Evolutionary conservation across 257 asterid species (phyloP).

Genomic region (Eustoma russellianum): DNA sequence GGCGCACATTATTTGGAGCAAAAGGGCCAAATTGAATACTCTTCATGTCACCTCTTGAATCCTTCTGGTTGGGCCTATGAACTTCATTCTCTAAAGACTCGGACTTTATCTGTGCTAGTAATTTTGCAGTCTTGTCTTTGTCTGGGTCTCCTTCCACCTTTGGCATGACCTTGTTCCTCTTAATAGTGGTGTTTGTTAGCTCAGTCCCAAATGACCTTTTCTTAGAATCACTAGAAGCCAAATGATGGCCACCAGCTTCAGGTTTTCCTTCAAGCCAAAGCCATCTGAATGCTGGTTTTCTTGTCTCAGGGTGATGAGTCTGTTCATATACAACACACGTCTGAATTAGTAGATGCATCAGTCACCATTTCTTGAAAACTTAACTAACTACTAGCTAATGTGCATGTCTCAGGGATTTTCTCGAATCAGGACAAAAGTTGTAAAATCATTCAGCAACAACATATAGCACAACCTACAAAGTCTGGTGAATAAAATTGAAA

Average conservation of each 20-base stretch:
- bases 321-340: constrained; percentile 14
- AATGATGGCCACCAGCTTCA: constrained; percentile 23
- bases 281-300: constrained; percentile 97
- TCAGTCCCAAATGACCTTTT: constrained; percentile 85
- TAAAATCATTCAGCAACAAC: background rate
- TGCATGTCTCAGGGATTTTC: no score
- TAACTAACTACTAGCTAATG: no score
- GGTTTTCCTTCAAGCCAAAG: constrained; percentile 48
- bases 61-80: constrained; percentile 19
- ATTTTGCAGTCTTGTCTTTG: constrained; percentile 24
- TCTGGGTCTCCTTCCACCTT: constrained; percentile 16
- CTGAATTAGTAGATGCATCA: background rate
- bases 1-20: constrained; percentile 62
- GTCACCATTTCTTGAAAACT: background rate
- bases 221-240: constrained; percentile 30
- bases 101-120: constrained; percentile 31
- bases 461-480: no score
- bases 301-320: constrained; percentile 88
- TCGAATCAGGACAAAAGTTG: background rate
- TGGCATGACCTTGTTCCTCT: constrained; percentile 40
- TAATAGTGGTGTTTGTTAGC: constrained; percentile 48
- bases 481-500: no score
- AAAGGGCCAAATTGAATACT: constrained; percentile 87
- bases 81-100: constrained; percentile 46
- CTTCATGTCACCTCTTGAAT: constrained; percentile 23